Base-by-base conservation (phyloP, 176 grass and related monocot species). In the Eleusine indica region DNA sequence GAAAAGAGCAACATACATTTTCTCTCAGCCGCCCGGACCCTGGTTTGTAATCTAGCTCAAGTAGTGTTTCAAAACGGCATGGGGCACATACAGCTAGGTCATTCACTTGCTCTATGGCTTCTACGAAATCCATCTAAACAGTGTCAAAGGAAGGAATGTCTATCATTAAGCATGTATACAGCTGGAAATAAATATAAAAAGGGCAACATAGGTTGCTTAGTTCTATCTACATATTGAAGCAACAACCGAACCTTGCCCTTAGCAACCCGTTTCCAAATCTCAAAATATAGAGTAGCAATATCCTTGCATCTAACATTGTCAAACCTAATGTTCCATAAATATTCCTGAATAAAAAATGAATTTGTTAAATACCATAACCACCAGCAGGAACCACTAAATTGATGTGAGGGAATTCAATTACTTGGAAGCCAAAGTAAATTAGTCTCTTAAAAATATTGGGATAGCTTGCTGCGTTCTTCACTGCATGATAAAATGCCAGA, bases 201-300 rank as follows among this genome's bases (percentile, higher is more conserved):
- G 48, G 48, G 48, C 48, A 51, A 51, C 48, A 51, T 51, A 51
- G 48, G 48, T 51, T 51, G 48, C 48, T 15, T 51, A 51, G 48
- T 51, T 51, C 32, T 35, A 35, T 35, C 32, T 51, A 51, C 48
- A 51, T 51, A 51, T 51, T 14, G 48, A 51, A 51, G 48, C 9
- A 51, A 12, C 1, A 51, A 51, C 13, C 48, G 48, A 51, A 51
- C 48, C 53, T 56, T 56, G 17, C 3, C 17, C 49, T 57, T 75
- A n/a, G 73, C 32, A 56, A 57, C 16, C 82, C 68, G n/a, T 11
- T 77, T 18, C 82, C 63, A 84, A 64, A 84, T 77, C 38, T 77
- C 51, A 46, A 44, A 69, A 69, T 43, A 25, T 73, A 84, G 68
- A 68, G 14, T 3, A 43, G 35, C 62, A 58, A 6, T 72, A 7